Evolutionary conservation across 768 basidiomycete species (phyloP).

Genomic region (Gautieria morchelliformis): DNA sequence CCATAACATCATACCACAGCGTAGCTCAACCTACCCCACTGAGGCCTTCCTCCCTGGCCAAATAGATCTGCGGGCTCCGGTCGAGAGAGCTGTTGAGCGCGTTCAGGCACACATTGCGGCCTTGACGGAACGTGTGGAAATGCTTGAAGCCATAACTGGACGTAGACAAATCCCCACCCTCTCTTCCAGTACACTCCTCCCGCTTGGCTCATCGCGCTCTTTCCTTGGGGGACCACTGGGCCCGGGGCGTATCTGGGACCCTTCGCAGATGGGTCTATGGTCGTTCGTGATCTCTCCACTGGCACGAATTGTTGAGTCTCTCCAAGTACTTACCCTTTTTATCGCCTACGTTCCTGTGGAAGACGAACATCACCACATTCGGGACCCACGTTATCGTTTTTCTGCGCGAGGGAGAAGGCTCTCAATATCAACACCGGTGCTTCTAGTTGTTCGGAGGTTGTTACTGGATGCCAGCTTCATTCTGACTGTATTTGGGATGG

Average conservation of each 20-base stretch:
- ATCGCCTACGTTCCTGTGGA: constrained; percentile 28
- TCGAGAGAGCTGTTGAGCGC: constrained; percentile 72
- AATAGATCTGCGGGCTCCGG: constrained; percentile 21
- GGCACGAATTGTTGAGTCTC: constrained; percentile 35
- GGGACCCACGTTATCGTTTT: constrained; percentile 1
- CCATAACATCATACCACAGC: background rate
- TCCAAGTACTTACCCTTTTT: constrained; percentile 46
- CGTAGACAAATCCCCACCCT: background rate
- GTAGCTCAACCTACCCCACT: background rate
- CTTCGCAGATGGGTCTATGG: constrained; percentile 83
- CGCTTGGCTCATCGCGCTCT: background rate
- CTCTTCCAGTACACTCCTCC: constrained; percentile 1
- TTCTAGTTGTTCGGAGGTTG: constrained; percentile 60
- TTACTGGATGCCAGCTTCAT: constrained; percentile 74
- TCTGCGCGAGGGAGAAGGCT: constrained; percentile 25
- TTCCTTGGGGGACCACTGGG: background rate
- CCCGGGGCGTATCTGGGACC: constrained; percentile 39
- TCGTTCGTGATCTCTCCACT: constrained; percentile 60
- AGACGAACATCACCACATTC: constrained; percentile 6
- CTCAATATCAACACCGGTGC: constrained; percentile 50
- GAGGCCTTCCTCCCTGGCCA: background rate
- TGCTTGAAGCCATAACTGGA: constrained; percentile 38
- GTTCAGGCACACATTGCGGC: constrained; percentile 78
- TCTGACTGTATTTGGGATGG: constrained; percentile 47
- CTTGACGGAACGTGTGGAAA: constrained; percentile 56